These are phyloP conservation scores for Cnidoscolus chayamansa DNA, from an alignment of 441 rosid species.

Conservation along the genomic window DNA sequence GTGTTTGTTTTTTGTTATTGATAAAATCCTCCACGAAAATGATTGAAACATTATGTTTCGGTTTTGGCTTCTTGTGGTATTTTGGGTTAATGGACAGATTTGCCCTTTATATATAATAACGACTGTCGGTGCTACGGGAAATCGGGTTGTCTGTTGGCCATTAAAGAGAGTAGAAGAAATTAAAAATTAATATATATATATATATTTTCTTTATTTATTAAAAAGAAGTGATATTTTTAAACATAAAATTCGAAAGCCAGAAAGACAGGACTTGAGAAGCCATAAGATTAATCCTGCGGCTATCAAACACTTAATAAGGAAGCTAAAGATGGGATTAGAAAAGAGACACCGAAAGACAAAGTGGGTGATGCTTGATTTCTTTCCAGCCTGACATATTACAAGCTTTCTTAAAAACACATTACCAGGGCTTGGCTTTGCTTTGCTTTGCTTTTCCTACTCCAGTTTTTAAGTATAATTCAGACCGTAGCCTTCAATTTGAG, in stretches of 20 bases:
- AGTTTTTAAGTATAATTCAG: too few species aligned
- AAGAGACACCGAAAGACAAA: conserved; percentile 32
- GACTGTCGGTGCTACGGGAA: neutral
- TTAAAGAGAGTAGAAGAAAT: too few species aligned
- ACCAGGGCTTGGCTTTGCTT: neutral
- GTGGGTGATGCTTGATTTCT: conserved; percentile 8
- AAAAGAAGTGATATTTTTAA: too few species aligned
- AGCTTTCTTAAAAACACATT: conserved; percentile 11
- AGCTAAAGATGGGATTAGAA: conserved; percentile 9
- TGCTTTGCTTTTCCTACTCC: neutral
- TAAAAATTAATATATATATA: too few species aligned
- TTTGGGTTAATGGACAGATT: conserved; percentile 5
- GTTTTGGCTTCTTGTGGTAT: conserved; percentile 19
- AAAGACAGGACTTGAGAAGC: too few species aligned
- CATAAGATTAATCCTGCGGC: too few species aligned
- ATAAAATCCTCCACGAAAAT: neutral
- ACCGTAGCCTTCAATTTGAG: neutral
- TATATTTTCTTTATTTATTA: too few species aligned
- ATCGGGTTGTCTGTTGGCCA: neutral
- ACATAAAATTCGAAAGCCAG: too few species aligned
- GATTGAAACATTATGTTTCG: conserved; percentile 21
- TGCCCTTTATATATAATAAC: conserved; percentile 20
- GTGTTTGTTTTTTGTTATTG: conserved; percentile 29
- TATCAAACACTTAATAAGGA: neutral
- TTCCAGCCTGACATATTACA: conserved; percentile 15